These are phyloP conservation scores for Diversispora epigaea DNA, from an alignment of 192 early-diverging fungal species.

Conservation along the genomic window DNA sequence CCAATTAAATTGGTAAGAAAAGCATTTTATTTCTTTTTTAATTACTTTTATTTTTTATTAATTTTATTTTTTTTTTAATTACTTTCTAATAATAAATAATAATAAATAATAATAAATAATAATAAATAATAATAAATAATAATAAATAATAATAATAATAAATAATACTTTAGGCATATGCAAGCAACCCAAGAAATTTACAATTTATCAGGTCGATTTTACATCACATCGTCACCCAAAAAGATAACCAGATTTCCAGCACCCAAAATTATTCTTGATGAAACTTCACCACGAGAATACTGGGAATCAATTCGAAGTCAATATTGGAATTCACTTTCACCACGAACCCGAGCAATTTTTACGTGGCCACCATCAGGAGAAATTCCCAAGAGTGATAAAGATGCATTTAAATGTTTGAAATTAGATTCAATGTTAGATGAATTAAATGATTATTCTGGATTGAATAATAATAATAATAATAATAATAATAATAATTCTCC, in stretches of 20 bases:
- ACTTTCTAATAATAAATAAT: background rate
- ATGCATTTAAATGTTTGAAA: slow-evolving; percentile 59
- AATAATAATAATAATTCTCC: slow-evolving; percentile 40
- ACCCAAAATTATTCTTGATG: slow-evolving; percentile 45
- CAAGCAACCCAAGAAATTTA: slow-evolving; percentile 68
- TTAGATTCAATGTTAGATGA: slow-evolving; percentile 53
- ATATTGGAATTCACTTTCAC: slow-evolving; percentile 57
- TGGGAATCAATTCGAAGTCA: slow-evolving; percentile 65
- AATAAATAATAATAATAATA: background rate
- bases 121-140: background rate
- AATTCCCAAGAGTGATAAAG: slow-evolving; percentile 41
- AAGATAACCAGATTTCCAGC: slow-evolving; percentile 64
- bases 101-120: background rate
- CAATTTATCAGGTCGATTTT: slow-evolving; percentile 65
- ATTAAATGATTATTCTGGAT: too few species aligned
- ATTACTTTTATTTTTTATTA: too few species aligned
- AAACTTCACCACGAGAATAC: slow-evolving; percentile 52
- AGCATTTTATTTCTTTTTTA: background rate
- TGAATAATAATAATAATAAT: too few species aligned
- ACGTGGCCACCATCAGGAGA: slow-evolving; percentile 72
- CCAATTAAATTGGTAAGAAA: slow-evolving; percentile 61
- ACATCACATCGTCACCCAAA: slow-evolving; percentile 67
- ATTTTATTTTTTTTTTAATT: background rate
- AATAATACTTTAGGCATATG: slow-evolving; percentile 55
- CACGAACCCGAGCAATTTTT: slow-evolving; percentile 60